Conservation (phyloP, 108 stramenopile genomes). For the Cylindrotheca fusiformis region DNA sequence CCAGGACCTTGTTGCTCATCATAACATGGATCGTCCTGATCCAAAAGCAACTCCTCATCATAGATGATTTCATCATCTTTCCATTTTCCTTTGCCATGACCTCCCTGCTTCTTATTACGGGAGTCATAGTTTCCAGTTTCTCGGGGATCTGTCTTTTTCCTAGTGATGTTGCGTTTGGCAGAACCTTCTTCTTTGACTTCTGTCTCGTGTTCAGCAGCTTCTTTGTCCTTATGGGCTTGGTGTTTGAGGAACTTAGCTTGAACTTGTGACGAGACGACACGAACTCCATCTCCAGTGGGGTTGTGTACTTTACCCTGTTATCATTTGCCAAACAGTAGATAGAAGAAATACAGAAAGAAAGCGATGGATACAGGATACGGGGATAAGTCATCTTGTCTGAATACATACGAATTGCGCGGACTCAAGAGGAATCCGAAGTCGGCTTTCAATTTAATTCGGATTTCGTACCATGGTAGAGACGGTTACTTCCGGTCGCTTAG, state of each 20-base stretch:
- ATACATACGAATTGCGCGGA: not conserved
- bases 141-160: slow-evolving; percentile 71
- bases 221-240: slow-evolving; percentile 2
- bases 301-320: slow-evolving; percentile 82
- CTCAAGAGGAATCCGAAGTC: not conserved
- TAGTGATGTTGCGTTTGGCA: slow-evolving; percentile 75
- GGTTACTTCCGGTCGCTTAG: slow-evolving; percentile 74
- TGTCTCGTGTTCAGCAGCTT: slow-evolving; percentile 43
- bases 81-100: slow-evolving; percentile 81
- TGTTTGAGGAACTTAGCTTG: slow-evolving; percentile 49
- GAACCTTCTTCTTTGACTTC: slow-evolving; percentile 66
- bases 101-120: slow-evolving; percentile 80
- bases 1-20: slow-evolving; percentile 64
- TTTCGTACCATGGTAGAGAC: slow-evolving; percentile 69
- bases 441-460: not conserved
- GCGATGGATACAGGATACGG: not conserved
- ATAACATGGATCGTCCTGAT: slow-evolving; percentile 82
- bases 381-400: not conserved
- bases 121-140: slow-evolving; percentile 62
- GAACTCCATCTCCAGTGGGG: slow-evolving; percentile 71
- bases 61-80: slow-evolving; percentile 41
- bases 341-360: slow-evolving; percentile 1
- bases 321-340: slow-evolving; percentile 2
- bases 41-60: slow-evolving; percentile 36
- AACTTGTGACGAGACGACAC: slow-evolving; percentile 59